Evolutionary conservation across 2,329 filamentous ascomycete species (phyloP).

Genomic region (Penicillium olsonii): DNA sequence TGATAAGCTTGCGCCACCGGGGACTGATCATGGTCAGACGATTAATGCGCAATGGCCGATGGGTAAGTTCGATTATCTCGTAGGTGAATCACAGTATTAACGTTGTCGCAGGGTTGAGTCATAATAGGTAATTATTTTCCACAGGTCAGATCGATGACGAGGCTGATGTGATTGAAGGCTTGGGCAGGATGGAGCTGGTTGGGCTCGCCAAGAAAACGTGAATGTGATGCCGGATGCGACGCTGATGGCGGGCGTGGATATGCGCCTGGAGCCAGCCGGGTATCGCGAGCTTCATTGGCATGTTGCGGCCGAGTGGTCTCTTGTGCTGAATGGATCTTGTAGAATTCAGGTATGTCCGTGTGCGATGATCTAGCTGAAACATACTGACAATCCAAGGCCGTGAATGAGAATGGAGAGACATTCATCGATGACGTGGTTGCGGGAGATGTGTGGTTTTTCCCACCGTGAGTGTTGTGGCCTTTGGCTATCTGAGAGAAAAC

Average conservation of each 20-base stretch:
- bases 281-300: conserved; percentile 65
- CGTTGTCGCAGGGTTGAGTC: conserved; percentile 39
- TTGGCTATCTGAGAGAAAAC: neutral
- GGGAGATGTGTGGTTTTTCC: conserved; percentile 81
- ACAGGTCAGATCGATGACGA: too few relatives aligned
- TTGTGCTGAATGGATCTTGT: conserved; percentile 42
- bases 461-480: conserved; percentile 50
- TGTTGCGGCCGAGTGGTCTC: conserved; percentile 41
- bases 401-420: conserved; percentile 64
- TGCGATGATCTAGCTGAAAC: too few relatives aligned
- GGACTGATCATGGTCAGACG: conserved; percentile 48
- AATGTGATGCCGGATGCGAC: conserved; percentile 53
- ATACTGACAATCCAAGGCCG: conserved; percentile 25
- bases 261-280: conserved; percentile 58
- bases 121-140: conserved; percentile 41
- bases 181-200: conserved; percentile 52
- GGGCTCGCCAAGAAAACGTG: conserved; percentile 57
- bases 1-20: conserved; percentile 57
- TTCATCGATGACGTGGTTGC: conserved; percentile 76
- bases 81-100: conserved; percentile 5
- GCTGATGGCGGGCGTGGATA: conserved; percentile 60
- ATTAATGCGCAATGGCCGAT: conserved; percentile 57
- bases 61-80: conserved; percentile 30
- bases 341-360: conserved; percentile 32
- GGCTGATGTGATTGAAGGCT: conserved; percentile 25